Conservation (phyloP, 2,329 filamentous ascomycete species). For the Diplocarpon rosae region DNA sequence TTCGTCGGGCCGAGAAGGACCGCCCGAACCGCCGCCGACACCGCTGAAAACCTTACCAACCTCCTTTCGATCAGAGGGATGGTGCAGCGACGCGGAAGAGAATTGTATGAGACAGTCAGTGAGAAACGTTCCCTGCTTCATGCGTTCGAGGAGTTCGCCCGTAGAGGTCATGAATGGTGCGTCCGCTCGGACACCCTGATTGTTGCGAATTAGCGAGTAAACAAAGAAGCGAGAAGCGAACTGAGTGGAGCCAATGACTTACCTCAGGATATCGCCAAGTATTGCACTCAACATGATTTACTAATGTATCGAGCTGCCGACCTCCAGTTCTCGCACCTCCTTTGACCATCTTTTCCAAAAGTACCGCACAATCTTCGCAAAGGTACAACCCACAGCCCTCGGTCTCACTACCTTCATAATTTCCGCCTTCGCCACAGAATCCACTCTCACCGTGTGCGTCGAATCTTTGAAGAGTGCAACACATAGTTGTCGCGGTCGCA, state of each 20-base stretch:
- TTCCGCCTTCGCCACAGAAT: not conserved
- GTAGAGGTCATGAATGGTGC: slow-evolving; percentile 8
- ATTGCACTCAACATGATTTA: not conserved
- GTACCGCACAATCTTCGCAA: slow-evolving; percentile 11
- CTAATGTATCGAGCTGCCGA: slow-evolving; percentile 6
- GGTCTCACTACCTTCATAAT: not conserved
- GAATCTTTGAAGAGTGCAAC: slow-evolving; percentile 2
- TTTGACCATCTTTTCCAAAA: slow-evolving; percentile 4
- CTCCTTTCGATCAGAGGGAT: not conserved
- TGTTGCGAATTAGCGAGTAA: slow-evolving; percentile 10
- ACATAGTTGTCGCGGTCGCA: slow-evolving; percentile 11
- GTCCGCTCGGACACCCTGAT: slow-evolving; percentile 10
- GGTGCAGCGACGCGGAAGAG: not conserved
- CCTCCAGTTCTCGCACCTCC: not conserved
- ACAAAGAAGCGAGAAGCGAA: not conserved
- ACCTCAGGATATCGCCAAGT: slow-evolving; percentile 4
- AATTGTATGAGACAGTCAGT: not conserved
- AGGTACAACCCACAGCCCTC: slow-evolving; percentile 20
- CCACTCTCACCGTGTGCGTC: not conserved
- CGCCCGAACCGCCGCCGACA: not conserved
- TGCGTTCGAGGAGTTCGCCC: slow-evolving; percentile 12
- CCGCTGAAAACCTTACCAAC: not conserved
- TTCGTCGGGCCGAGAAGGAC: too few species aligned
- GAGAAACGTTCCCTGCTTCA: slow-evolving; percentile 3
- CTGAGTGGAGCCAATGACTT: not conserved